Evolutionary conservation across 345 rosid species (phyloP).

Genomic region (Boechera stricta): DNA sequence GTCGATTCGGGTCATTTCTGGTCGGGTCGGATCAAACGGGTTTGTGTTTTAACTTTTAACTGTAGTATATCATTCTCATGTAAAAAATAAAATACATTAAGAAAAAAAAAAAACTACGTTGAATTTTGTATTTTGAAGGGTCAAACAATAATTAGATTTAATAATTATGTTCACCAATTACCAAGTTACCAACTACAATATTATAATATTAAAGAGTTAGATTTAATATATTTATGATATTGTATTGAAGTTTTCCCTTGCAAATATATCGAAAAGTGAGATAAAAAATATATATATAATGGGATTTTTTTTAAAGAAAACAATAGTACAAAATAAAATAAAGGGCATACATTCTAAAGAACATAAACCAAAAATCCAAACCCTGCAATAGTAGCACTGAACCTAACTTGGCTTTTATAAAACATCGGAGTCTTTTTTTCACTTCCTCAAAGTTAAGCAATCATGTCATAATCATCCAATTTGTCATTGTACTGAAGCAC

Average conservation of each 20-base stretch:
- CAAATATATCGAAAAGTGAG: not conserved
- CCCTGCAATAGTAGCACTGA: not conserved
- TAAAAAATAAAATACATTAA: too few species aligned
- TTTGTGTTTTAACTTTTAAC: not conserved
- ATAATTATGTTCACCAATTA: too few species aligned
- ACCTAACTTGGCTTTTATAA: constrained; percentile 14
- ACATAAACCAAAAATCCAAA: constrained; percentile 11
- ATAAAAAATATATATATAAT: not conserved
- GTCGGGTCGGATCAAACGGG: constrained; percentile 16
- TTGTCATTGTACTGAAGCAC: constrained; percentile 81
- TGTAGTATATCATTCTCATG: too few species aligned
- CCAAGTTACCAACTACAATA: too few species aligned
- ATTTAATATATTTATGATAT: not conserved
- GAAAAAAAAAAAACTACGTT: too few species aligned
- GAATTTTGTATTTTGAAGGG: too few species aligned
- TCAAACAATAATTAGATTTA: too few species aligned
- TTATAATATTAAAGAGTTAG: not conserved
- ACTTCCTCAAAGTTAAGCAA: constrained; percentile 49
- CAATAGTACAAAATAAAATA: not conserved
- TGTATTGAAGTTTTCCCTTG: not conserved
- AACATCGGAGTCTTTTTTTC: not conserved
- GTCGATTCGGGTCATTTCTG: not conserved
- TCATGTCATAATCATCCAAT: constrained; percentile 83
- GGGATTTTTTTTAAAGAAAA: not conserved
- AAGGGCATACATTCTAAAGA: not conserved